phyloP scores from a whole-genome alignment of 2,329 filamentous ascomycete species.

The Scedosporium aurantiacum region DNA sequence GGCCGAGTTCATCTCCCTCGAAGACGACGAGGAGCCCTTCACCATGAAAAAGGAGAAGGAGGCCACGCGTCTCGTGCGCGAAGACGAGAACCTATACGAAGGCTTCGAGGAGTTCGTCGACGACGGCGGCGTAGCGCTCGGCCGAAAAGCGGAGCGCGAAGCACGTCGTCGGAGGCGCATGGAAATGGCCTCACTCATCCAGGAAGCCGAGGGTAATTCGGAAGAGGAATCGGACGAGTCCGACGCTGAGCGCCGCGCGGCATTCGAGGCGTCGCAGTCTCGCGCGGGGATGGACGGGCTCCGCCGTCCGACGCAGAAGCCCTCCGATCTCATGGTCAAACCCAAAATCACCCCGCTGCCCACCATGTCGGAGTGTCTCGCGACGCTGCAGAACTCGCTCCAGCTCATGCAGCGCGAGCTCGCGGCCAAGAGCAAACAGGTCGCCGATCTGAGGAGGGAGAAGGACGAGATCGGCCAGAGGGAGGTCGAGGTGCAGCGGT shows the following conservation, averaged over 20 bases:
- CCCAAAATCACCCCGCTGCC: slow-evolving; percentile 71
- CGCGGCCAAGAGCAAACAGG: slow-evolving; percentile 45
- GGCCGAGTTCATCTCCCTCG: slow-evolving; percentile 55
- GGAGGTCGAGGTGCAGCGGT: slow-evolving; percentile 67
- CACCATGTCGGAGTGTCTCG: slow-evolving; percentile 55
- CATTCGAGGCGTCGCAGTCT: slow-evolving; percentile 81
- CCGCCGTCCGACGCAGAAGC: slow-evolving; percentile 1
- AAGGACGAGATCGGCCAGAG: slow-evolving; percentile 55
- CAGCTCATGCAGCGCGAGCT: slow-evolving; percentile 53
- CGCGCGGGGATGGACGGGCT: slow-evolving; percentile 74
- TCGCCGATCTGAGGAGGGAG: slow-evolving; percentile 58
- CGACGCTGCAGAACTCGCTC: slow-evolving; percentile 50
- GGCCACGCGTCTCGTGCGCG: slow-evolving; percentile 63
- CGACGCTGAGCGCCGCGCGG: slow-evolving; percentile 60
- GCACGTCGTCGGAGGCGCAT: slow-evolving; percentile 53
- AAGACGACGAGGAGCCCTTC: slow-evolving; percentile 32
- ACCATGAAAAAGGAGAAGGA: slow-evolving; percentile 44
- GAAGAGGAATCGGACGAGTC: slow-evolving; percentile 58
- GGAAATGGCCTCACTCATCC: slow-evolving; percentile 76
- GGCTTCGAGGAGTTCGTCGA: slow-evolving; percentile 89
- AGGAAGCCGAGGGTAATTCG: slow-evolving; percentile 59
- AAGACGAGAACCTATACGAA: slow-evolving; percentile 88
- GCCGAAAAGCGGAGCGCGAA: slow-evolving; percentile 67
- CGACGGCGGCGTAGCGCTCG: slow-evolving; percentile 68
- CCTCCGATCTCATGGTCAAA: slow-evolving; percentile 8